Evolutionary conservation across 441 rosid genomes (phyloP).

Genomic region (Isatis lusitanica): DNA sequence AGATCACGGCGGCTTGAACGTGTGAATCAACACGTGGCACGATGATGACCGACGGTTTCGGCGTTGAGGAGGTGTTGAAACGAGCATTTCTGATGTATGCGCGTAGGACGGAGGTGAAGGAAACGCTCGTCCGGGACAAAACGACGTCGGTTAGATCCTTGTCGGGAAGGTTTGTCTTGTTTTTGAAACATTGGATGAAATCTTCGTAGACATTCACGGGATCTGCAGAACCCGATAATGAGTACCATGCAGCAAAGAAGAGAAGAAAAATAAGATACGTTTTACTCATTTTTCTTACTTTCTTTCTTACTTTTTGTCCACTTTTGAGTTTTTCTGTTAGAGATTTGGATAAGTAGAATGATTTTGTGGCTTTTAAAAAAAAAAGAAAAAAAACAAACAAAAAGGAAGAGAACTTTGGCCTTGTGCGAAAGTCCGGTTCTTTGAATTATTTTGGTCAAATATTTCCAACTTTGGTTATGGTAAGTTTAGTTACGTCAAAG

Average conservation of each 20-base stretch:
- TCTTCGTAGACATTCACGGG: slow-evolving; percentile 24
- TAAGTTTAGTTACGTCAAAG: background rate
- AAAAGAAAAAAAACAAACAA: background rate
- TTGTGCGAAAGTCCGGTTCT: background rate
- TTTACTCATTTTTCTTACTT: background rate
- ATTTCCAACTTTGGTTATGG: background rate
- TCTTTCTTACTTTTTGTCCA: background rate
- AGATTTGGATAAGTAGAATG: slow-evolving; percentile 1
- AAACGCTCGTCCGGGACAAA: slow-evolving; percentile 20
- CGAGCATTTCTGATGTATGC: slow-evolving; percentile 37
- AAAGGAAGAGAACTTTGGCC: background rate
- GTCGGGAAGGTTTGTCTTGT: background rate
- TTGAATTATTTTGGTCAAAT: slow-evolving; percentile 8
- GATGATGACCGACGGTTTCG: slow-evolving; percentile 44
- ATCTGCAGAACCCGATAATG: slow-evolving; percentile 25
- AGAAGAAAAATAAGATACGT: slow-evolving; percentile 5
- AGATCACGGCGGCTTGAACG: slow-evolving; percentile 43
- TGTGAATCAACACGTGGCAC: slow-evolving; percentile 39
- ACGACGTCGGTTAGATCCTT: slow-evolving; percentile 26
- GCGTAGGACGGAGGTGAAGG: slow-evolving; percentile 31
- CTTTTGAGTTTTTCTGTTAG: background rate
- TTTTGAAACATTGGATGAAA: slow-evolving; percentile 36
- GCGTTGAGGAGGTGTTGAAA: slow-evolving; percentile 37
- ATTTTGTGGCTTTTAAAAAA: background rate
- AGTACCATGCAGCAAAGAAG: slow-evolving; percentile 5